Conservation (phyloP, 345 rosid genomes). For the Gossypium thurberi region DNA sequence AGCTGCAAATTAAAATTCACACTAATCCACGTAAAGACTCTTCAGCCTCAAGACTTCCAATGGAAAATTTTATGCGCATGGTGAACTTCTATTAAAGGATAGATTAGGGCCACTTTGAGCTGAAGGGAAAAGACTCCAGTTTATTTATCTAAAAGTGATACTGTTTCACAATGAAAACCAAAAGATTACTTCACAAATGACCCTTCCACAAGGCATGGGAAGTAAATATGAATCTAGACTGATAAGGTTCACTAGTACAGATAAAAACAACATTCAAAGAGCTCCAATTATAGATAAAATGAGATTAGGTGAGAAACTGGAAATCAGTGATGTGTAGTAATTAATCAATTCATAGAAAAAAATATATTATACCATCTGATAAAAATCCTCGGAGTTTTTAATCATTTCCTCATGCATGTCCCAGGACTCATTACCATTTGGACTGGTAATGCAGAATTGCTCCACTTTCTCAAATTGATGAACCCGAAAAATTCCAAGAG, state of each 20-base stretch:
- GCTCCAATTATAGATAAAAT: not conserved
- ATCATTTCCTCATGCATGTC: conserved; percentile 91
- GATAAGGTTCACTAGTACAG: not conserved
- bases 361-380: conserved; percentile 42
- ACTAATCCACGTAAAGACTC: not conserved
- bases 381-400: conserved; percentile 81
- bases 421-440: conserved; percentile 83
- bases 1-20: conserved; percentile 44
- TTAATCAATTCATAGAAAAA: not conserved
- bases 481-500: conserved; percentile 93
- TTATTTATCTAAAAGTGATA: not conserved
- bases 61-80: not conserved
- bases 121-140: not conserved
- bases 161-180: not conserved
- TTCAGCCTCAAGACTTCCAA: not conserved
- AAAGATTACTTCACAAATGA: not conserved
- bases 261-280: not conserved
- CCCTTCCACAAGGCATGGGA: not conserved
- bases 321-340: not conserved
- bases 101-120: not conserved
- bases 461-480: conserved; percentile 98
- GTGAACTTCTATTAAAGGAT: not conserved
- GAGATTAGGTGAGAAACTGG: not conserved
- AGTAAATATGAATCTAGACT: not conserved
- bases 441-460: conserved; percentile 87